Base-by-base conservation (phyloP, 2,329 filamentous ascomycete species). In the Ceratocystis destructans region DNA sequence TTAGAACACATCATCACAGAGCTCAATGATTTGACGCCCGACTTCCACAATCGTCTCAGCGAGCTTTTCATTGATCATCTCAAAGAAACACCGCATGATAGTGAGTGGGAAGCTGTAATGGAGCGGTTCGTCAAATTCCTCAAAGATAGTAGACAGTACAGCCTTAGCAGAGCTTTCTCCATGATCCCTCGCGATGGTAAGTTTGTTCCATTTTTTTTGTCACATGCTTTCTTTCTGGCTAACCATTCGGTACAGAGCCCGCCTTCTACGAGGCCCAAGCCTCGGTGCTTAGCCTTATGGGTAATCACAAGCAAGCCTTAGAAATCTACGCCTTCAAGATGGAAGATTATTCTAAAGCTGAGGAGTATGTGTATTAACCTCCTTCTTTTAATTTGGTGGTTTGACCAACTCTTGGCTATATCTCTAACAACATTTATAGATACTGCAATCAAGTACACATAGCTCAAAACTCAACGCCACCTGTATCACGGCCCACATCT, bases 241-340 rank as follows among this genome's bases (percentile, higher is more conserved):
- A 45, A 70, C 25, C 71, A 68, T 55, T 65, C 5, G 8, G 10
- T 12, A 20, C 70, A 93, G 90, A 96, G 73, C 80, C 91, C 0
- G 80, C 84, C 2, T 96, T 96, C 72, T 96, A 88, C 74, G 93
- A 97, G 74, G 86, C 90, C 1, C 86, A 93, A 69, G 94, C 94
- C 5, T 87, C 97, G 57, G 87, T 97, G 22, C 83, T 97, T 48
- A 91, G 90, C 75, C 95, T 94, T 71, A 96, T 97, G 89, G 90
- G 90, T 5, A 88, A 93, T 71, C 92, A 99, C 77, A 92, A 90
- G 73, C 91, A 97, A 76, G 94, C 94, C 0, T 78, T 99, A n/a
- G 88, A 94, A 73, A 96, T 99, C 64, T 99, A 96, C 74, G 93
- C 97, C 33, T 99, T 96, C 77, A 94, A 93, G 74, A 83, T 99